A percentile compares a stretch with the other conserved stretches of the same genome.
phyloP scores from a whole-genome alignment of 2,329 filamentous ascomycete genomes.

The Fusarium nurragi region DNA sequence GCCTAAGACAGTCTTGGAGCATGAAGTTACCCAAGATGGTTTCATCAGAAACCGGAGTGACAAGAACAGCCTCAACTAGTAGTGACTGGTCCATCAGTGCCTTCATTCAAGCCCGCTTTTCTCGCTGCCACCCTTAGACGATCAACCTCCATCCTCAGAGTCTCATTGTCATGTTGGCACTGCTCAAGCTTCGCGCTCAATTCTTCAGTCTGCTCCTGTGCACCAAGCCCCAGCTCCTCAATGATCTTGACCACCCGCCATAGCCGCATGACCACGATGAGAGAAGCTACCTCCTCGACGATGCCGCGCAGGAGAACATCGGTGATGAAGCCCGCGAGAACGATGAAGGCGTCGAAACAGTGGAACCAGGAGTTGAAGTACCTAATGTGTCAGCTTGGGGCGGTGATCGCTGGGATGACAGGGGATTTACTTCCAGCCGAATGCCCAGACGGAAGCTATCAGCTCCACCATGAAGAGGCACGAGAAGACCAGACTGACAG shows the following conservation, averaged over 20 bases:
- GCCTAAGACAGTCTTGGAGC: no score
- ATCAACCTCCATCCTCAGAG: neutral
- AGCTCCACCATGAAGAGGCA: slow-evolving; percentile 9
- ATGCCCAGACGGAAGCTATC: slow-evolving; percentile 8
- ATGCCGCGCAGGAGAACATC: slow-evolving; percentile 9
- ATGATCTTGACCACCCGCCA: slow-evolving; percentile 21
- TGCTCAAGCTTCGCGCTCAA: neutral
- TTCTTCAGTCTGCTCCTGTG: slow-evolving; percentile 10
- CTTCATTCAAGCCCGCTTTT: neutral
- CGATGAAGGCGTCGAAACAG: slow-evolving; percentile 11
- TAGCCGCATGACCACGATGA: slow-evolving; percentile 17
- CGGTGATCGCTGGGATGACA: fast-evolving
- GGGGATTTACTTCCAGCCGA: slow-evolving; percentile 1
- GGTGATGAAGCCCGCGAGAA: slow-evolving; percentile 7
- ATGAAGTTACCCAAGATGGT: no score
- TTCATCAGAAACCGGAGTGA: no score
- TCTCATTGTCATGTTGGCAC: neutral
- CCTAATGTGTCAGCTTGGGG: neutral
- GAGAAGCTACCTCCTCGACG: slow-evolving; percentile 10
- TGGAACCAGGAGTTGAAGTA: slow-evolving; percentile 23
- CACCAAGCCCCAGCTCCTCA: slow-evolving; percentile 3
- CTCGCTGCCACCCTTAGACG: neutral
- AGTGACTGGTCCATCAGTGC: no score
- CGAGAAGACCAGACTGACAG: neutral
- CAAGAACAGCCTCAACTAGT: no score